These are phyloP conservation scores for Stephanodiscus minutulus DNA, from an alignment of 108 stramenopile genomes.

Conservation along the genomic window DNA sequence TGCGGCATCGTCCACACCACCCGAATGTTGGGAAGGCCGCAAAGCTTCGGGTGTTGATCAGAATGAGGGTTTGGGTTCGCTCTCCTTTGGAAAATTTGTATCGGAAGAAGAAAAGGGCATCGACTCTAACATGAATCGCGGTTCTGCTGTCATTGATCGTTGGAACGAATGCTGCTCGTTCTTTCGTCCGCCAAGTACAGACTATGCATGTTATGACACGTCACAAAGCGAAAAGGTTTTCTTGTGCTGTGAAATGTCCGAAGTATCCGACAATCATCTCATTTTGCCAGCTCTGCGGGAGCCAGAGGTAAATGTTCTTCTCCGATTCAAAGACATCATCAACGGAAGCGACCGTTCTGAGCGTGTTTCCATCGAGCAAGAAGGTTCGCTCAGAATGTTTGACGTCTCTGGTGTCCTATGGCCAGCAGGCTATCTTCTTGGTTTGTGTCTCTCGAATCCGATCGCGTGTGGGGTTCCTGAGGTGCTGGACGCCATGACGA, in stretches of 20 bases:
- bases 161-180: slow-evolving; percentile 45
- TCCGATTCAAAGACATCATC: background rate
- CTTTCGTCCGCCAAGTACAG: slow-evolving; percentile 1
- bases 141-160: slow-evolving; percentile 9
- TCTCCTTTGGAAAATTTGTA: background rate
- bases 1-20: background rate
- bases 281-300: slow-evolving; percentile 48
- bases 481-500: slow-evolving; percentile 20
- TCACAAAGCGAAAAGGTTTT: background rate
- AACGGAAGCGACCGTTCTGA: background rate
- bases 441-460: slow-evolving; percentile 55
- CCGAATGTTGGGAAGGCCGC: background rate
- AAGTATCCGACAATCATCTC: slow-evolving; percentile 31
- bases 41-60: background rate
- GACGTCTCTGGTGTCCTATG: slow-evolving; percentile 63
- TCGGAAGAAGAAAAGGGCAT: too few species aligned
- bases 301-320: slow-evolving; percentile 20
- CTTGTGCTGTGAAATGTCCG: slow-evolving; percentile 31
- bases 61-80: background rate
- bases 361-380: slow-evolving; percentile 55
- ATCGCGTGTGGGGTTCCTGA: slow-evolving; percentile 52
- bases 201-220: slow-evolving; percentile 21
- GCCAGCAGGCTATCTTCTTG: slow-evolving; percentile 67
- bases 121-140: slow-evolving; percentile 7
- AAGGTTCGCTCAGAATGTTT: slow-evolving; percentile 55